Percentiles rank a stretch among this genome's conserved stretches.
Conservation (phyloP, 192 early-diverging fungal genomes). For the Coemansia sp. region DNA sequence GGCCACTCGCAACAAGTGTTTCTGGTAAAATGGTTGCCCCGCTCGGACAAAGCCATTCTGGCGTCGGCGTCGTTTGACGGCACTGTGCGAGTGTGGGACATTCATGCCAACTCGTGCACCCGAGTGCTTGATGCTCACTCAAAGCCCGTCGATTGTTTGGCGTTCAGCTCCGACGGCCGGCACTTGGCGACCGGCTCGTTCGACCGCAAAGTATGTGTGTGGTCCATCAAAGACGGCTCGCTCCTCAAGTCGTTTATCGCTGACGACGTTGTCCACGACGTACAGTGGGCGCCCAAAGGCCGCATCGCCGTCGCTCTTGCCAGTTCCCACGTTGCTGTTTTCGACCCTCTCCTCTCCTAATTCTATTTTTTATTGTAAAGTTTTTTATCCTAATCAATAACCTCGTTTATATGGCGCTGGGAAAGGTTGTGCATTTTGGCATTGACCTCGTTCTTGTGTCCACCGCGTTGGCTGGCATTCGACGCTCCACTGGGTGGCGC, state of each 20-base stretch:
- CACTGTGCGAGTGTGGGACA: slow-evolving; percentile 86
- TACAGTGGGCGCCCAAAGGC: slow-evolving; percentile 52
- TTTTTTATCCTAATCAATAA: background rate
- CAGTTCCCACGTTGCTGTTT: slow-evolving; percentile 34
- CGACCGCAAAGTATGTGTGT: slow-evolving; percentile 77
- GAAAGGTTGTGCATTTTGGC: slow-evolving; percentile 2
- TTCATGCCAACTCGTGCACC: slow-evolving; percentile 62
- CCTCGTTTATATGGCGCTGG: background rate
- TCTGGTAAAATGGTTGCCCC: slow-evolving; percentile 81
- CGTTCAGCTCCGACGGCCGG: slow-evolving; percentile 75
- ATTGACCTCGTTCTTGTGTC: background rate
- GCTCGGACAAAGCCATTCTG: slow-evolving; percentile 55
- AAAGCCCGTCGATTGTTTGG: slow-evolving; percentile 68
- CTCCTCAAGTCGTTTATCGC: slow-evolving; percentile 39
- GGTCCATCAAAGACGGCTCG: slow-evolving; percentile 56
- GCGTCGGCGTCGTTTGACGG: slow-evolving; percentile 82
- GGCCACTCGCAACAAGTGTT: slow-evolving; percentile 79
- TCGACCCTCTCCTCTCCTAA: slow-evolving; percentile 27
- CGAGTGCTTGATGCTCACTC: slow-evolving; percentile 69
- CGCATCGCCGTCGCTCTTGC: slow-evolving; percentile 43
- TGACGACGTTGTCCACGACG: slow-evolving; percentile 51
- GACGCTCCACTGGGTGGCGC: background rate
- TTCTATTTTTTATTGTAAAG: slow-evolving; percentile 2
- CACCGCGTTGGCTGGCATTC: background rate
- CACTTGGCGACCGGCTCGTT: slow-evolving; percentile 75